Conservation (phyloP, 441 rosid species). For the Bruguiera hainesii region DNA sequence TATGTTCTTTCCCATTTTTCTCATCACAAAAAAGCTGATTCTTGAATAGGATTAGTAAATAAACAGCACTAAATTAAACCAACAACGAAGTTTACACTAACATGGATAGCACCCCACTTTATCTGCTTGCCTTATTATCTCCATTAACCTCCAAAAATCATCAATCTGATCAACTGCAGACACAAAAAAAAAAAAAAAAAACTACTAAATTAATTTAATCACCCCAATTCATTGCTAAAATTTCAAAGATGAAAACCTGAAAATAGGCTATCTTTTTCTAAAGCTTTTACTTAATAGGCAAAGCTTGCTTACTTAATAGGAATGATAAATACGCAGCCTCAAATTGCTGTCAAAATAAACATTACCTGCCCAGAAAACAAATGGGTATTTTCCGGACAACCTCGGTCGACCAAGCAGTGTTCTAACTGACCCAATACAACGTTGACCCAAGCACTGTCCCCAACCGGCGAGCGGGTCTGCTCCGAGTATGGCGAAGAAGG, state of each 20-base stretch:
- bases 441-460: conserved; percentile 27
- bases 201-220: not conserved
- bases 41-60: no score
- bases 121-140: conserved; percentile 76
- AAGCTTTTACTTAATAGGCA: not conserved
- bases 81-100: no score
- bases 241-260: not conserved
- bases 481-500: no score
- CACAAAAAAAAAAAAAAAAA: conserved; percentile 1
- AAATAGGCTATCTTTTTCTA: not conserved
- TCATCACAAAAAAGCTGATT: no score
- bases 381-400: conserved; percentile 82
- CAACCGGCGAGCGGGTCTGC: no score
- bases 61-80: no score
- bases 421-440: conserved; percentile 92
- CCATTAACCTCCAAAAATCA: conserved; percentile 60
- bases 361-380: conserved; percentile 54
- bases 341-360: no score
- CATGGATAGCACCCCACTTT: conserved; percentile 60
- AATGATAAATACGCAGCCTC: no score
- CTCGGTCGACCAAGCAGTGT: conserved; percentile 77
- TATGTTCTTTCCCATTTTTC: no score
- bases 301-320: not conserved
- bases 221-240: no score
- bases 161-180: conserved; percentile 48